phyloP scores from a whole-genome alignment of 1,284 basidiomycete genomes.

The Phellinidium pouzarii region DNA sequence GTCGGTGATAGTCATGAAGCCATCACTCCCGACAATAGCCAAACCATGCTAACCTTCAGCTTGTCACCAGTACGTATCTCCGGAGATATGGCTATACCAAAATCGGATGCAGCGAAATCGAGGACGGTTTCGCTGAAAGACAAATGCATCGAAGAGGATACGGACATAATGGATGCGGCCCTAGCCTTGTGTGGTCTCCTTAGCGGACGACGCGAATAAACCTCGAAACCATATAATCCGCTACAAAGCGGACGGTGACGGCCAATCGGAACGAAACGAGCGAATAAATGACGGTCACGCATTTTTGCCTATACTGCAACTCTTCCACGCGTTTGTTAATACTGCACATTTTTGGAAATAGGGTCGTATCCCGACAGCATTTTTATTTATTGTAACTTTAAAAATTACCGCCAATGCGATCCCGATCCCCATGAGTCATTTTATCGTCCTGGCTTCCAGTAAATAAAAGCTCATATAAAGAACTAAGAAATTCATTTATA shows the following conservation, averaged over 20 bases:
- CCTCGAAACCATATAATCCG: neutral
- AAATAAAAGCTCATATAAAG: neutral
- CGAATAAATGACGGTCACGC: neutral
- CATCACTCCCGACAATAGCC: conserved; percentile 16
- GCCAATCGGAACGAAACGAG: neutral
- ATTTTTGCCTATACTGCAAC: conserved; percentile 2
- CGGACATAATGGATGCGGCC: conserved; percentile 15
- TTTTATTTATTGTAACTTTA: conserved; percentile 6
- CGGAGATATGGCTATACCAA: neutral
- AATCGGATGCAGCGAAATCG: neutral
- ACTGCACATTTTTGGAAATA: conserved; percentile 1
- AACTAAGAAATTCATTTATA: neutral
- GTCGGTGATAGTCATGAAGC: conserved; percentile 17
- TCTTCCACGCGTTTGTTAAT: neutral
- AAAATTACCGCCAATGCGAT: neutral
- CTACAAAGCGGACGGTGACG: neutral
- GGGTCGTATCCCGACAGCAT: neutral
- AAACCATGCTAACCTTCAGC: neutral
- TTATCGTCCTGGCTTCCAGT: neutral
- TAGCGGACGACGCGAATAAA: conserved; percentile 3
- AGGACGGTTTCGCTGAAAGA: neutral
- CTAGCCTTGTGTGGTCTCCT: conserved; percentile 15
- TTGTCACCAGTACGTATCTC: neutral
- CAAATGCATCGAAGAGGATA: neutral
- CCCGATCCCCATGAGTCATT: neutral